Evolutionary conservation across 2,329 filamentous ascomycete genomes (phyloP).

Genomic region (Talaromyces funiculosus): DNA sequence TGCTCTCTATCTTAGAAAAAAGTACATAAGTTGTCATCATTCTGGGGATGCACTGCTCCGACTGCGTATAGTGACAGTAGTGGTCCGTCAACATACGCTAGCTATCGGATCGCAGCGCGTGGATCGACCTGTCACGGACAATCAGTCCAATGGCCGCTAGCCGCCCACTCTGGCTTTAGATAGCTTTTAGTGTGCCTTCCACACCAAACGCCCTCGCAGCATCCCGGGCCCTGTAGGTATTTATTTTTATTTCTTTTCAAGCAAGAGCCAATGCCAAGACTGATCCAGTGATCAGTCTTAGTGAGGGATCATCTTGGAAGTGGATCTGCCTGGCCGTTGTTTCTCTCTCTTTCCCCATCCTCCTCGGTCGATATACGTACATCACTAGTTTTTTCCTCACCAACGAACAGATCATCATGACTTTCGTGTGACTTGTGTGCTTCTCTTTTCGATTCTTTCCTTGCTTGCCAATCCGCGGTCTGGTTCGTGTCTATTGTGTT

Average conservation of each 20-base stretch:
- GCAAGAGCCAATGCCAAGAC: not conserved
- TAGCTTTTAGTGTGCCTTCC: not conserved
- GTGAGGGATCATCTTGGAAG: not conserved
- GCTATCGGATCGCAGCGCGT: conserved; percentile 10
- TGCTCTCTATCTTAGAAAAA: too few relatives aligned
- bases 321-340: conserved; percentile 2
- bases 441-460: not conserved
- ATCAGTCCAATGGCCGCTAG: not conserved
- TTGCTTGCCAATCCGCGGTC: not conserved
- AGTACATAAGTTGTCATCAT: too few relatives aligned
- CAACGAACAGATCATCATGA: not conserved
- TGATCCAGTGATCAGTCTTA: conserved; percentile 2
- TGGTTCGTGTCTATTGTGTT: not conserved
- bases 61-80: too few relatives aligned
- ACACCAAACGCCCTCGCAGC: conserved; percentile 2
- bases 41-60: too few relatives aligned
- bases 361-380: not conserved
- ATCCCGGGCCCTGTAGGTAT: not conserved
- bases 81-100: too few relatives aligned
- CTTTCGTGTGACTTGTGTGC: not conserved
- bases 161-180: conserved; percentile 1
- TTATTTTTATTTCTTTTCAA: not conserved
- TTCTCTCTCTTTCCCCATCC: not conserved
- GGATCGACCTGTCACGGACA: conserved; percentile 14
- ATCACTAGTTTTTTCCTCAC: not conserved